Evolutionary conservation across 768 basidiomycete genomes (phyloP), one percentile per base, ranked within the genome.

Genomic region (Russula dissimulans): DNA sequence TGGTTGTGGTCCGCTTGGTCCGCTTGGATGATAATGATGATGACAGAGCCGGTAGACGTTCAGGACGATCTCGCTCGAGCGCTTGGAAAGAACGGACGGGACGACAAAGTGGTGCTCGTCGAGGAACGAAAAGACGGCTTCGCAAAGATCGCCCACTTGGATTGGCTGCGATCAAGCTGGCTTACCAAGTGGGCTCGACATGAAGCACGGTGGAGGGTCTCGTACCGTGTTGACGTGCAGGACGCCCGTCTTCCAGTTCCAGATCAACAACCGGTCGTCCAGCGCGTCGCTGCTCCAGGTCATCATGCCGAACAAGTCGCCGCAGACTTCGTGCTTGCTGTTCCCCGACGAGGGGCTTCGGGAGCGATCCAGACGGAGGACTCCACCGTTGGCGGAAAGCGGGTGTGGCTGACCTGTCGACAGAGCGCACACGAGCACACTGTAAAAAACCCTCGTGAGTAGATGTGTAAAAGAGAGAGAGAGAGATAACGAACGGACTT

Each of bases 181-280:
- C 22, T 26, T 26, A 26, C 22, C 22, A 26, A 26, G 22, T 26
- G 22, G 22, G 22, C 22, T 26, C 22, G 22, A 26, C 22, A 26
- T 26, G 22, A 26, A 26, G 22, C 22, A 26, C 22, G 2, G 22
- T 26, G 4, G 41, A 4, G 18, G 44, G 15, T 4, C 18, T 15
- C 54, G 38, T 48, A 56, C 56, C 56, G 41, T 56, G 29, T 42
- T 56, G 18, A 56, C 34, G 6, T 38, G 44, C 10, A 56, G 10
- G 18, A 26, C 15, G 34, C 48, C 49, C 0, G 57, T 57, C 48
- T 57, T 57, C 57, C 57, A 57, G 41, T 57, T 57, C 57, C 57
- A 57, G n/a, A 57, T 57, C 3, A 46, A 34, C 49, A 57, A 11
- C 0, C 41, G 18, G 10, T 57, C 49, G 29, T 43, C 39, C 4